Conservation (phyloP, 2,329 filamentous ascomycete genomes). For the Cytospora leucostoma region DNA sequence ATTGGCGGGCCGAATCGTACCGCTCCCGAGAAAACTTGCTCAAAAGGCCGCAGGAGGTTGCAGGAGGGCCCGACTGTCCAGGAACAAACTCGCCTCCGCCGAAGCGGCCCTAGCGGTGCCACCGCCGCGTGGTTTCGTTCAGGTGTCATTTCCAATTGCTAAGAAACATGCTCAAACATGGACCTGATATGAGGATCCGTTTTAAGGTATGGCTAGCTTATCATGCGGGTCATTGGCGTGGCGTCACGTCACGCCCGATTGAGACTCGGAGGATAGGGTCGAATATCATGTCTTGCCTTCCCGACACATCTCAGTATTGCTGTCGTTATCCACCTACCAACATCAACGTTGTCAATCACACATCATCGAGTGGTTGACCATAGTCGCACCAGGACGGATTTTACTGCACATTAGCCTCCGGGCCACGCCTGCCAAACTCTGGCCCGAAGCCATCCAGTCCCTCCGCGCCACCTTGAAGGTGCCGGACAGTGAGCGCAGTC, state of each 20-base stretch:
- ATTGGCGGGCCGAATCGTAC: not conserved
- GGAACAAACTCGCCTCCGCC: not conserved
- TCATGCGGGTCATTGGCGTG: not conserved
- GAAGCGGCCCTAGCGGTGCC: conserved; percentile 8
- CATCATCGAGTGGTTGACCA: not conserved
- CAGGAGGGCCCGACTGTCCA: too few relatives aligned
- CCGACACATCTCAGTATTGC: not conserved
- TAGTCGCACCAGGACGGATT: not conserved
- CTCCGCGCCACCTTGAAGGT: conserved; percentile 1
- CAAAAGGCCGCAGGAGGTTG: not conserved
- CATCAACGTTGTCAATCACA: not conserved
- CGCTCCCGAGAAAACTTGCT: conserved; percentile 10
- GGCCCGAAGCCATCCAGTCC: not conserved
- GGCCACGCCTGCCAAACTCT: not conserved
- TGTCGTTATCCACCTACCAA: not conserved
- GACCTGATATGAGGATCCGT: not conserved
- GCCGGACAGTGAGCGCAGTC: not conserved
- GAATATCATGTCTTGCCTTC: not conserved
- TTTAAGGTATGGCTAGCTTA: not conserved
- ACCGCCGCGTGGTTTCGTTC: not conserved
- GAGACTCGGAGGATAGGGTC: not conserved
- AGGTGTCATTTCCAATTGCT: not conserved
- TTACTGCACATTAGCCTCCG: too few relatives aligned
- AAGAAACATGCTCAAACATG: conserved; percentile 2
- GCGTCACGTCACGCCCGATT: not conserved